Conservation (phyloP, 768 basidiomycete genomes). For the Mycena chlorophos region DNA sequence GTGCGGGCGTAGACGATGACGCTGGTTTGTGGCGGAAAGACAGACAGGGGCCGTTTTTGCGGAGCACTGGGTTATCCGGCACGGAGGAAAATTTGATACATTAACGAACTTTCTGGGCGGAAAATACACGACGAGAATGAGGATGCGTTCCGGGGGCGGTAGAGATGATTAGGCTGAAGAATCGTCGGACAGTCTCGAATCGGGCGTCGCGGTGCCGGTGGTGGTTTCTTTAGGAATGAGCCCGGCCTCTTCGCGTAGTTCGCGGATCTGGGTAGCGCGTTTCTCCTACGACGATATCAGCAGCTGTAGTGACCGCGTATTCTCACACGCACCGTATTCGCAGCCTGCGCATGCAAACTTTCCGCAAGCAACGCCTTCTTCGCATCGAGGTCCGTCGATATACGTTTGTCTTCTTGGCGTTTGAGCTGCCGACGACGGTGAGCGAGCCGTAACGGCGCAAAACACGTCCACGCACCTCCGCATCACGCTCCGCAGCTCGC, state of each 20-base stretch:
- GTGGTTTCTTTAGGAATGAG: background rate
- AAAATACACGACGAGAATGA: background rate
- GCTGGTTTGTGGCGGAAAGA: background rate
- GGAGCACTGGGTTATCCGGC: background rate
- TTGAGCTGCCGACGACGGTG: constrained; percentile 23
- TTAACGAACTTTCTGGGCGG: background rate
- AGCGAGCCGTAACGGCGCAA: background rate
- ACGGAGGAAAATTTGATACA: background rate
- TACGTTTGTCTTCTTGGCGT: constrained; percentile 21
- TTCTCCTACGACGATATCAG: constrained; percentile 5
- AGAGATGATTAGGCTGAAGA: background rate
- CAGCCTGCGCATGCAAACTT: constrained; percentile 13
- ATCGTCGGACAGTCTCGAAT: constrained; percentile 10
- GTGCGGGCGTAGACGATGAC: constrained; percentile 1
- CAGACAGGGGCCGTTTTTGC: background rate
- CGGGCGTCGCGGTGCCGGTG: constrained; percentile 16
- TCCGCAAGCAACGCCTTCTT: constrained; percentile 23
- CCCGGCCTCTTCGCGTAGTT: constrained; percentile 11
- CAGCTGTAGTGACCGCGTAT: no score
- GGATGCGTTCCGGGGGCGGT: background rate
- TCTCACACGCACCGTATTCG: constrained; percentile 9
- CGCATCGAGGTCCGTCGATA: constrained; percentile 20
- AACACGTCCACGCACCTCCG: constrained; percentile 36
- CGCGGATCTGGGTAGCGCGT: constrained; percentile 9
- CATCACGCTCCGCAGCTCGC: constrained; percentile 43